Percentiles rank a stretch among this genome's conserved stretches.
phyloP scores from a whole-genome alignment of 2,329 filamentous ascomycete genomes.

The Talaromyces rugulosus region DNA sequence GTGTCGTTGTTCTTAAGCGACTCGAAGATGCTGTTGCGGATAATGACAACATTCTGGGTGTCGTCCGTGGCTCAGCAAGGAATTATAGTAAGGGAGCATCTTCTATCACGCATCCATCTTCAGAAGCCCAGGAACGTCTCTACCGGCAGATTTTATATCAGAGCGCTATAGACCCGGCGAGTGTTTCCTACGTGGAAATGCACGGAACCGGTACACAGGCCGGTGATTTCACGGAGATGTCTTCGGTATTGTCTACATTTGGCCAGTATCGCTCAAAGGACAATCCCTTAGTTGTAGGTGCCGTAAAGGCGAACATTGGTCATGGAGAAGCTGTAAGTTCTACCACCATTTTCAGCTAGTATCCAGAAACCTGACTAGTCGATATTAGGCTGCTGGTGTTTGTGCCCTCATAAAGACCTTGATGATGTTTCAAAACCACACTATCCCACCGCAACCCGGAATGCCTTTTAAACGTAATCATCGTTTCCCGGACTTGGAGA shows the following conservation, averaged over 20 bases:
- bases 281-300: slow-evolving; percentile 23
- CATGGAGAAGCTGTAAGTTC: slow-evolving; percentile 36
- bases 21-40: slow-evolving; percentile 73
- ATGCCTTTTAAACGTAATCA: slow-evolving; percentile 22
- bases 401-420: slow-evolving; percentile 30
- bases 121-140: slow-evolving; percentile 17
- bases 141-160: slow-evolving; percentile 16
- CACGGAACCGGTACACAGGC: slow-evolving; percentile 29
- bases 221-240: slow-evolving; percentile 27
- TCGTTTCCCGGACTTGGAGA: slow-evolving; percentile 18
- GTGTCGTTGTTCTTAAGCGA: slow-evolving; percentile 71
- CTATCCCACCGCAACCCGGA: slow-evolving; percentile 26
- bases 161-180: slow-evolving; percentile 4
- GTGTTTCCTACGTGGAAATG: slow-evolving; percentile 29
- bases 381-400: slow-evolving; percentile 32
- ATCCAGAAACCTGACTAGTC: not conserved
- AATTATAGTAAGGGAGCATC: slow-evolving; percentile 79
- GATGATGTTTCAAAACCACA: slow-evolving; percentile 28
- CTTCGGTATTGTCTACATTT: slow-evolving; percentile 22
- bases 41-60: slow-evolving; percentile 66
- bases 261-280: slow-evolving; percentile 23
- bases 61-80: slow-evolving; percentile 69
- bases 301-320: slow-evolving; percentile 32
- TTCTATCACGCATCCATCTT: slow-evolving; percentile 60
- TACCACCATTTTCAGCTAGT: not conserved